Base-by-base conservation (phyloP, 2,329 filamentous ascomycete genomes). In the Xylariaceae sp. region DNA sequence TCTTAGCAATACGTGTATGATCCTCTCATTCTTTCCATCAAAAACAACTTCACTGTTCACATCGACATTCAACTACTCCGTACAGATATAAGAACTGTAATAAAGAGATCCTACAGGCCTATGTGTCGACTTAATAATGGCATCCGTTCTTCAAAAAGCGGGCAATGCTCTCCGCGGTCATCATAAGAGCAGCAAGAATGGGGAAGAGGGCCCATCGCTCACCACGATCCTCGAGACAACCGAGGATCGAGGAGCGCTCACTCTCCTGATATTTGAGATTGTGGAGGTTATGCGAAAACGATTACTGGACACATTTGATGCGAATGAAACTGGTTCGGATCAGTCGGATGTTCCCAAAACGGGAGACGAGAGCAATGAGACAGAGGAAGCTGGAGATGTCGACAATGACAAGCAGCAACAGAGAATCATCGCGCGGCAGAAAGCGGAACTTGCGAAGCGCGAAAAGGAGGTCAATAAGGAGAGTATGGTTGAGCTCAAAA, bases 241-340 rank as follows among this genome's bases (percentile, higher is more conserved):
- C 13, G 67, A 70, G 48, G 66, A 71, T n/a, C 67, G 69, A 13
- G 57, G 61, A 9, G 56, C 68, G 2, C 67, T 71, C 59, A 69
- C 66, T 2, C 61, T 70, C 50, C 61, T 70, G 51, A 53, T 71
- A 37, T 68, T 61, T 50, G 64, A 68, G 15, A 67, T 69, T 45
- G 68, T 67, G 9, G 68, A 70, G 52, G 55, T 66, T 35, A 69
- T 71, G 67, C 66, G 69, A 55, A 66, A 64, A 53, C 57, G 53
- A 17, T 51, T 68, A 13, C 18, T 67, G 6, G 59, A 61, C 17
- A 62, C 59, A 50, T 71, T 71, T 13, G 64, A 71, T 51, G 63
- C 68, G 3, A 64, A 62, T 10, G 61, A 68, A 51, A 67, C 60
- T 4, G 62, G 60, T 8, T 30, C 59, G 9, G 57, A 60, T 47